Evolutionary conservation across 495 filamentous ascomycete species (phyloP), one percentile per base, ranked within the genome.

Genomic region (Tuber borchii): DNA sequence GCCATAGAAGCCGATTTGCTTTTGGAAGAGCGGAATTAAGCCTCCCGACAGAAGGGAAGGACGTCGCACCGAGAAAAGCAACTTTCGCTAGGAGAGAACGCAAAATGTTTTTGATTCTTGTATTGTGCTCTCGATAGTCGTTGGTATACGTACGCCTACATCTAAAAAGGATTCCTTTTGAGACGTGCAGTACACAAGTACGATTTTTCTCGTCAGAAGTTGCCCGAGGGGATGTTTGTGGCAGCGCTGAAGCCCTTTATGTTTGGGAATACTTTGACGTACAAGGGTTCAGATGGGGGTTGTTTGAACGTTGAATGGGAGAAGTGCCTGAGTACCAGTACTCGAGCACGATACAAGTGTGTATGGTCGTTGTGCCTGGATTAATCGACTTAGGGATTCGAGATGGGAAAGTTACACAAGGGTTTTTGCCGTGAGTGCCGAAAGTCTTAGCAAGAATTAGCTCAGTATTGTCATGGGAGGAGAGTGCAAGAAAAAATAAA

Each of bases 341-440:
- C 22, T 56, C 46, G 20, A 16, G 44, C 12, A 45, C 44, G 12
- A 3, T 45, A 45, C 16, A 42, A 42, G 14, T 16, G 16, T 16
- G 51, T 3, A 61, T 26, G n/a, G 9, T 16, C 22, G 12, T 31
- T 12, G n/a, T 61, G 51, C 51, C 48, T 61, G 51, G n/a, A 61
- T 61, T 61, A 22, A 61, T 61, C 51, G 51, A 31, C 51, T 5
- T n/a, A 31, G 12, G 51, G 51, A 14, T 61, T 61, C 2, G 51
- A 16, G 51, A 61, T 61, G 76, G 48, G 76, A 77, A 72, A 70
- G 73, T 77, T 48, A 48, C 73, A 75, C 76, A 71, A 34, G 43
- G n/a, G 22, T 70, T 71, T 68, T 44, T 14, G 44, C 9, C 20
- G 22, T n/a, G 48, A 22, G 48, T 9, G 48, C 20, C 48, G 48